Evolutionary conservation across 768 basidiomycete genomes (phyloP), one percentile per base, ranked within the genome.

Genomic region (Agaricus bisporus): DNA sequence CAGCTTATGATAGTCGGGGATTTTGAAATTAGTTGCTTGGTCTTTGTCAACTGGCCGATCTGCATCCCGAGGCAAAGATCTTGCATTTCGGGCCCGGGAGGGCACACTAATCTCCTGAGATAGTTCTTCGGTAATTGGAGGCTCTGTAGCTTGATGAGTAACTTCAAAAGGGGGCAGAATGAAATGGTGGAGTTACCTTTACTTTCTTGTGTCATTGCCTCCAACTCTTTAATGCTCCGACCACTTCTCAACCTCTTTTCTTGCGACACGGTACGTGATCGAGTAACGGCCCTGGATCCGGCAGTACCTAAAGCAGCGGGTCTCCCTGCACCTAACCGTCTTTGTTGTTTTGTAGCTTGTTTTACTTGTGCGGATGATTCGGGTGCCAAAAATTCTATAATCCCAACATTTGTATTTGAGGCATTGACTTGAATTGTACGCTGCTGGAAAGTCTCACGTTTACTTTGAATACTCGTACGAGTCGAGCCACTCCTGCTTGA

Each of bases 341-440:
- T 78, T 65, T 88, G 88, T 4, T 80, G 75, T 48, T 88, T 85
- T 64, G 83, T 88, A 11, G 86, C 83, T 62, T 87, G 88, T 52
- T 85, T 75, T 28, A 80, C 79, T 10, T 85, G 78, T 10, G 63
- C 56, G 10, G 68, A 64, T 32, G 32, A 6, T 11, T 32, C 32
- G 28, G 61, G 67, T 56, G 66, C 62, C 32, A 66, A 60, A 51
- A 47, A 53, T 43, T 58, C 56, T 18, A 22, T 2, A 17, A 26
- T 17, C 18, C 38, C n/a, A 25, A 26, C 15, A 41, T 41, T 36
- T 35, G 41, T 10, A 25, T 17, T 17, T 18, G 39, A 22, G 6
- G 25, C 8, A 15, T 28, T 29, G 15, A 17, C 17, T 29, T 10
- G 29, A 6, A 18, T 39, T 12, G 22, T n/a, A 17, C 28, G 45